Evolutionary conservation across 768 basidiomycete species (phyloP), one percentile per base, ranked within the genome.

Genomic region (Hericium rajendrae): DNA sequence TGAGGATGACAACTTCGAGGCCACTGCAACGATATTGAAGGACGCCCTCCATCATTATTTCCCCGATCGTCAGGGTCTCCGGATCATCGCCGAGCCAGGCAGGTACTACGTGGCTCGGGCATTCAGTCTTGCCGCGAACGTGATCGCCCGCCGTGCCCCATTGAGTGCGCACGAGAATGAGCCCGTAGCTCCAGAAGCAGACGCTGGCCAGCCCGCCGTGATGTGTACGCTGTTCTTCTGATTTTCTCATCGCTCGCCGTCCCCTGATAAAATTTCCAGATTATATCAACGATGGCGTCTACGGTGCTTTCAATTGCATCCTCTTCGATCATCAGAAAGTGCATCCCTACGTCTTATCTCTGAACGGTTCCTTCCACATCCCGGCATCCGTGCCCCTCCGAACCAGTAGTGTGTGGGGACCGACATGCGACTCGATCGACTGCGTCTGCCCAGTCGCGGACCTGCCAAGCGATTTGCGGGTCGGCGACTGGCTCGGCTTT

Each of bases 251-350:
- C 20, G 20, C 26, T 24, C 24, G 28, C 49, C 49, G 9, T n/a
- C 20, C 49, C 15, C 52, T 46, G 39, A 8, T 28, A n/a, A 3
- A 40, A 56, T 39, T 9, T 41, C 38, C 70, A 97, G 94, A 97
- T 76, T 98, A 98, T 77, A 93, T 98, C 81, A 98, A 97, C 74
- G 95, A 98, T 70, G 95, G 95, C 46, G 93, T 98, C 48, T 98
- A 98, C 71, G 93, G 94, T 54, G 84, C 91, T n/a, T 94, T 94
- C 78, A 94, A 94, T 76, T 93, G 90, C 74, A 94, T 93, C 73
- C 77, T 98, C 67, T 97, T 97, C 72, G 95, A 97, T 72, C 95
- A 98, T 38, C 61, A 62, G 24, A 39, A 79, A 57, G 86, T 86
- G n/a, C 83, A 89, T 65, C 97, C 97, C 24, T 82, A 82, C 64